Evolutionary conservation across 345 rosid genomes (phyloP).

Genomic region (Arabis hirsuta): DNA sequence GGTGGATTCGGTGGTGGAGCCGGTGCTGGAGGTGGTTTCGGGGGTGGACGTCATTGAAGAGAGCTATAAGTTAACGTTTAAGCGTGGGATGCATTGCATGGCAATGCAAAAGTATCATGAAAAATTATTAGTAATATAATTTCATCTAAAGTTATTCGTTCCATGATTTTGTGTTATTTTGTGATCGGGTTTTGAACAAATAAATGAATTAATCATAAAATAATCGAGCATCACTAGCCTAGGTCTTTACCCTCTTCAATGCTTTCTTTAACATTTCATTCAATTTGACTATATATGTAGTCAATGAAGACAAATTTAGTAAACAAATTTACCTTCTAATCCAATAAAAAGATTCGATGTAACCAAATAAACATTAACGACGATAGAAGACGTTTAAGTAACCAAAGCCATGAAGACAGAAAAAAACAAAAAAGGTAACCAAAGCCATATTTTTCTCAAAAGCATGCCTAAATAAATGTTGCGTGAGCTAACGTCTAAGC

Average conservation of each 20-base stretch:
- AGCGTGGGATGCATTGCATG: slow-evolving; percentile 38
- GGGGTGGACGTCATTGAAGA: slow-evolving; percentile 35
- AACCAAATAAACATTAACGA: background rate
- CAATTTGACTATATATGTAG: background rate
- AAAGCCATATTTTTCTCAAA: background rate
- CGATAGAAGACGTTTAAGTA: slow-evolving; percentile 6
- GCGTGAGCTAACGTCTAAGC: background rate
- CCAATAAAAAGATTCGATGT: background rate
- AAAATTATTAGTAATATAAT: slow-evolving; percentile 15
- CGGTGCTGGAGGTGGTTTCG: slow-evolving; percentile 39
- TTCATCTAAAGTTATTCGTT: slow-evolving; percentile 20
- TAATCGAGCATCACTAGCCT: slow-evolving; percentile 7
- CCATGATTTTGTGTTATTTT: slow-evolving; percentile 37
- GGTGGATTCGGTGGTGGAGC: slow-evolving; percentile 46
- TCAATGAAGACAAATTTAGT: slow-evolving; percentile 9
- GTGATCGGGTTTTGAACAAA: slow-evolving; percentile 18
- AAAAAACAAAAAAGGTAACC: too few relatives aligned
- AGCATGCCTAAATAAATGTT: background rate
- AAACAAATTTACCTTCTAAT: background rate
- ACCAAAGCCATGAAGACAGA: background rate
- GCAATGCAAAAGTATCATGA: slow-evolving; percentile 23
- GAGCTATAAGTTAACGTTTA: slow-evolving; percentile 29
- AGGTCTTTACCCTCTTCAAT: slow-evolving; percentile 4
- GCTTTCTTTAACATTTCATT: background rate
- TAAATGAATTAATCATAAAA: slow-evolving; percentile 24